These are phyloP conservation scores for Crithidia acanthocephali DNA, from an alignment of 208 protist genomes.

Conservation along the genomic window DNA sequence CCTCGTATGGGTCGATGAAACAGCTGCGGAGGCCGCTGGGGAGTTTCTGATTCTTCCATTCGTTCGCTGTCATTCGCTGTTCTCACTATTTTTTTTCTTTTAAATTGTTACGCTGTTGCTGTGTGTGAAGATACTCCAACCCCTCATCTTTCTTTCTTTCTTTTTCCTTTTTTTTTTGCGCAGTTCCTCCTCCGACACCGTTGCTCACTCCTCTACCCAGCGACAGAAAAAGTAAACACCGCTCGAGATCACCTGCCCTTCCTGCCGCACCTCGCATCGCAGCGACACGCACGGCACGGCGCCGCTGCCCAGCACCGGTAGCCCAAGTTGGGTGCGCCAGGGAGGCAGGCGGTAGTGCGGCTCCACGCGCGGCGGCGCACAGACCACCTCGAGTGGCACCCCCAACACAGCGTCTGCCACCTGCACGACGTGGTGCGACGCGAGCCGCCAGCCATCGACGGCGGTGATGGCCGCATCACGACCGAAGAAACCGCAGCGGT, in stretches of 20 bases:
- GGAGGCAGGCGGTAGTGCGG: slow-evolving; percentile 63
- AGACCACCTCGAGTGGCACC: slow-evolving; percentile 59
- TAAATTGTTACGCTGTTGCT: too few relatives aligned
- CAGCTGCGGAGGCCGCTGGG: too few relatives aligned
- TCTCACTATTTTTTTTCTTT: too few relatives aligned
- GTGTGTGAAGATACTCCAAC: too few relatives aligned
- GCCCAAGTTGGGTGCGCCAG: slow-evolving; percentile 71
- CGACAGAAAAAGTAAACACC: slow-evolving; percentile 65
- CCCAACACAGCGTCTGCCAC: slow-evolving; percentile 49
- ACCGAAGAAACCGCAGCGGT: slow-evolving; percentile 9
- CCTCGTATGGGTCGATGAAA: too few relatives aligned
- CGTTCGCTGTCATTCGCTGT: too few relatives aligned
- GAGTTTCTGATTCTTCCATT: too few relatives aligned
- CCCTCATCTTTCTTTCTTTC: too few relatives aligned
- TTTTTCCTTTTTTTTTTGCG: not conserved
- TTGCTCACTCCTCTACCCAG: not conserved
- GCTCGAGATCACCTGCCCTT: slow-evolving; percentile 35
- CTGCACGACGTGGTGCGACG: slow-evolving; percentile 58
- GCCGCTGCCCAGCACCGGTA: slow-evolving; percentile 42
- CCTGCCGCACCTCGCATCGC: slow-evolving; percentile 73
- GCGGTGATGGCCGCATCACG: not conserved
- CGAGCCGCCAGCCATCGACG: slow-evolving; percentile 37
- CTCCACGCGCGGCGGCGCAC: slow-evolving; percentile 55
- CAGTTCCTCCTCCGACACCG: not conserved
- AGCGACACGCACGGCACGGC: slow-evolving; percentile 53